Percentiles rank a stretch among this genome's conserved stretches.
phyloP scores from a whole-genome alignment of 1,139 yeast species.

The Hansenula lynferdii region DNA sequence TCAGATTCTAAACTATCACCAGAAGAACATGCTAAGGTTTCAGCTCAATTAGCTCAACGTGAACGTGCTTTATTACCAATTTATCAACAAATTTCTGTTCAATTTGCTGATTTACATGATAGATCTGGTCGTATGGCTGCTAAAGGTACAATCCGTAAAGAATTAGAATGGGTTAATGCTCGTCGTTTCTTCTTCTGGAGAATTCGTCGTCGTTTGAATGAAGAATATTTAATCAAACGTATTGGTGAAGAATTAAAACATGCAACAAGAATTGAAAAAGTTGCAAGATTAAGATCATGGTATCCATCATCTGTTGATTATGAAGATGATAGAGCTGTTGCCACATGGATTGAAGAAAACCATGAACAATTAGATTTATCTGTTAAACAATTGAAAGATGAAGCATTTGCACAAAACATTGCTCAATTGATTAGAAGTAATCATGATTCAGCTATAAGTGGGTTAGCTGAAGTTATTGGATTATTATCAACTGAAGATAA shows the following conservation, averaged over 20 bases:
- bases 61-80: slow-evolving; percentile 80
- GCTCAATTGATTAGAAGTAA: slow-evolving; percentile 56
- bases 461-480: slow-evolving; percentile 57
- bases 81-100: slow-evolving; percentile 88
- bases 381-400: slow-evolving; percentile 61
- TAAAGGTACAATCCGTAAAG: slow-evolving; percentile 84
- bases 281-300: slow-evolving; percentile 87
- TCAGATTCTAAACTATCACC: slow-evolving; percentile 45
- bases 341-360: slow-evolving; percentile 81
- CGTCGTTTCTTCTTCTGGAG: slow-evolving; percentile 99
- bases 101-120: slow-evolving; percentile 97
- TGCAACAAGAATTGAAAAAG: slow-evolving; percentile 72
- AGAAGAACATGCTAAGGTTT: slow-evolving; percentile 62
- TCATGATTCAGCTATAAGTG: slow-evolving; percentile 48
- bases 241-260: slow-evolving; percentile 60
- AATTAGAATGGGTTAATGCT: slow-evolving; percentile 79
- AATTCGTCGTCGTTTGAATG: slow-evolving; percentile 91
- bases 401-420: slow-evolving; percentile 56
- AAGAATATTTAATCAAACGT: slow-evolving; percentile 78
- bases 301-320: slow-evolving; percentile 67
- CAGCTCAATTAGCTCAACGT: slow-evolving; percentile 68
- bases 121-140: slow-evolving; percentile 97
- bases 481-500: slow-evolving; percentile 58
- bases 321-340: slow-evolving; percentile 74
- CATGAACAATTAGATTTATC: slow-evolving; percentile 57